Conservation (phyloP, 1,139 yeast species). For the Debaryomyces subglobosus region DNA sequence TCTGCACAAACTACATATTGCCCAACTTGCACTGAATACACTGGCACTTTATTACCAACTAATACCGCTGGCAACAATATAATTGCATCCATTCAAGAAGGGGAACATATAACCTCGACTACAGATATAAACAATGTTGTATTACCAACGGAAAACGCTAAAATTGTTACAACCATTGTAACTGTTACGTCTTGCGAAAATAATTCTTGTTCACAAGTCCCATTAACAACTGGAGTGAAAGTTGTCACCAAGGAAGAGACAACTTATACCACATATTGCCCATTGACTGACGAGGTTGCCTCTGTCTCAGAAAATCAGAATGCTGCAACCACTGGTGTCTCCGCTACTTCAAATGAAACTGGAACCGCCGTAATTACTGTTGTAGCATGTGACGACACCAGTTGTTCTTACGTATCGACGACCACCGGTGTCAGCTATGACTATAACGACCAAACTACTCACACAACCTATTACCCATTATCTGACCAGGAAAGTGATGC, state of each 20-base stretch:
- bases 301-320: slow-evolving; percentile 16
- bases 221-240: slow-evolving; percentile 29
- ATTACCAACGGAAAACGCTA: slow-evolving; percentile 41
- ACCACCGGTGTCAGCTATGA: not conserved
- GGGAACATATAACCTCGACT: not conserved
- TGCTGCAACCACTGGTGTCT: slow-evolving; percentile 15
- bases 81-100: no score
- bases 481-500: not conserved
- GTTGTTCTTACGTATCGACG: slow-evolving; percentile 30
- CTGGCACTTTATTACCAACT: slow-evolving; percentile 21
- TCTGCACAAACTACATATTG: slow-evolving; percentile 5
- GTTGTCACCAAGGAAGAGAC: slow-evolving; percentile 30
- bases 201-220: slow-evolving; percentile 35
- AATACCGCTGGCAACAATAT: slow-evolving; percentile 14
- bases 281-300: slow-evolving; percentile 18
- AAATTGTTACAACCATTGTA: slow-evolving; percentile 7
- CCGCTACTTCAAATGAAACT: slow-evolving; percentile 15
- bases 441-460: not conserved
- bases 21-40: slow-evolving; percentile 19
- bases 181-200: slow-evolving; percentile 53
- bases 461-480: not conserved
- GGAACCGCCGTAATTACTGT: slow-evolving; percentile 27
- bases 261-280: slow-evolving; percentile 39
- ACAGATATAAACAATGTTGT: not conserved
- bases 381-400: slow-evolving; percentile 48